phyloP scores from a whole-genome alignment of 2,329 filamentous ascomycete species.

The Colletotrichum cordylinicola region DNA sequence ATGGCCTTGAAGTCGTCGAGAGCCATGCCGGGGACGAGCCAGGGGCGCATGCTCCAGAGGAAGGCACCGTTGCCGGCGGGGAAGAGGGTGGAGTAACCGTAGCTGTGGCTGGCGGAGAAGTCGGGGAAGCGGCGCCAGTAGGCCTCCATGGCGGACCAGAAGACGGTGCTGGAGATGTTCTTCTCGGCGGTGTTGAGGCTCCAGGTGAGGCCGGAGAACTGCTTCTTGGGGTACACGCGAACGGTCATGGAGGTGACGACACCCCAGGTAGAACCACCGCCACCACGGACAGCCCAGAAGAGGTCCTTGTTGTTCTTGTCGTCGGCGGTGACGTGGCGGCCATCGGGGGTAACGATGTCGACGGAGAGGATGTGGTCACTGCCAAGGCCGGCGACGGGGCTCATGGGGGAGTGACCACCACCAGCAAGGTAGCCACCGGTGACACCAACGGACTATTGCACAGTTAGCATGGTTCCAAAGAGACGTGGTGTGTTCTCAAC shows the following conservation, averaged over 20 bases:
- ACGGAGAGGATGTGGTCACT: conserved; percentile 58
- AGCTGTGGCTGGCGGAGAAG: conserved; percentile 31
- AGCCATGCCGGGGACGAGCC: conserved; percentile 39
- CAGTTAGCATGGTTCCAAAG: accelerated
- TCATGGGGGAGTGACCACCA: conserved; percentile 56
- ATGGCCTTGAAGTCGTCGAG: conserved; percentile 36
- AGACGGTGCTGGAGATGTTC: conserved; percentile 29
- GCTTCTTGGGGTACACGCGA: conserved; percentile 36
- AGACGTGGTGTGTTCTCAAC: background rate
- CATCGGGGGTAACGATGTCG: conserved; percentile 52
- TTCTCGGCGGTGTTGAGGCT: conserved; percentile 32
- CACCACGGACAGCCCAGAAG: conserved; percentile 56
- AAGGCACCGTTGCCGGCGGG: conserved; percentile 26
- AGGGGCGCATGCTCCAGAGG: conserved; percentile 36
- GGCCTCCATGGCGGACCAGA: conserved; percentile 36
- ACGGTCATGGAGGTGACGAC: conserved; percentile 45
- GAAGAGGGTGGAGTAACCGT: conserved; percentile 29
- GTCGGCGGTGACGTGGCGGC: conserved; percentile 45
- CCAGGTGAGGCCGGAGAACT: conserved; percentile 37
- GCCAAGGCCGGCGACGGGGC: conserved; percentile 44
- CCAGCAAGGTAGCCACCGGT: conserved; percentile 35
- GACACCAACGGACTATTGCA: conserved; percentile 27
- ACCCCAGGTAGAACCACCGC: conserved; percentile 49
- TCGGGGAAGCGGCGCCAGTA: conserved; percentile 36
- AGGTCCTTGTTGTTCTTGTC: conserved; percentile 48